Percentiles rank a stretch among this genome's conserved stretches.
Conservation (phyloP, 2,329 filamentous ascomycete genomes). For the Fusarium marasasianum region DNA sequence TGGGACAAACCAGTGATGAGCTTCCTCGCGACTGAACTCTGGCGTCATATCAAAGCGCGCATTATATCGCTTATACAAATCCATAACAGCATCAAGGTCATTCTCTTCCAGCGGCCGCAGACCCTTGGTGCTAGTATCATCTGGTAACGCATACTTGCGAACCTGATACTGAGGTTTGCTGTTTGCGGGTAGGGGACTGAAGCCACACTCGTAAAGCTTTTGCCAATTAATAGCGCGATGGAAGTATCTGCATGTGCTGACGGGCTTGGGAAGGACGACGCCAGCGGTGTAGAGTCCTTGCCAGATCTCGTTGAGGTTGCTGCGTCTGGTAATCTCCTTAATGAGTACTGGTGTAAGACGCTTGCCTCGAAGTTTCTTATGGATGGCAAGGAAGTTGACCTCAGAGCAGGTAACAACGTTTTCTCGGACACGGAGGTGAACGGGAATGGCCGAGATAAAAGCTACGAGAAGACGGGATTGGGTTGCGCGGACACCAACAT, state of each 20-base stretch:
- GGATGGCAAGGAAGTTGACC: slow-evolving; percentile 97
- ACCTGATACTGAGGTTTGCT: slow-evolving; percentile 89
- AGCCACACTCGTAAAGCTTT: slow-evolving; percentile 94
- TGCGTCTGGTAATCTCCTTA: slow-evolving; percentile 94
- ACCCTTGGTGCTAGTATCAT: slow-evolving; percentile 75
- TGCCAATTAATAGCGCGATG: slow-evolving; percentile 95
- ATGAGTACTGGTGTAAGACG: slow-evolving; percentile 93
- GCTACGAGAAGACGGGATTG: slow-evolving; percentile 89
- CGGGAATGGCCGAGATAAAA: slow-evolving; percentile 94
- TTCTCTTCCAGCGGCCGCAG: slow-evolving; percentile 81
- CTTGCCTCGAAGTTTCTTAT: slow-evolving; percentile 97
- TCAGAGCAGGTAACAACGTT: slow-evolving; percentile 82
- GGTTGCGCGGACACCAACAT: slow-evolving; percentile 88
- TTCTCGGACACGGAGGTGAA: slow-evolving; percentile 81
- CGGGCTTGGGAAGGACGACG: slow-evolving; percentile 87
- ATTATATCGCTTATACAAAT: slow-evolving; percentile 80
- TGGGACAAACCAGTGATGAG: slow-evolving; percentile 87
- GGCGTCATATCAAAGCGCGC: slow-evolving; percentile 85
- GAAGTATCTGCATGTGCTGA: slow-evolving; percentile 94
- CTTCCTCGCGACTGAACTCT: slow-evolving; percentile 80
- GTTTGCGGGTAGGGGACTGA: slow-evolving; percentile 84
- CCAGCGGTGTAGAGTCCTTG: slow-evolving; percentile 97
- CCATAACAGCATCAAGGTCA: slow-evolving; percentile 80
- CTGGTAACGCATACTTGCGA: slow-evolving; percentile 84
- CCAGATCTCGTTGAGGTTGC: slow-evolving; percentile 86